Base-by-base conservation (phyloP, 371 early-diverging fungal species). In the Mucor piriformis region DNA sequence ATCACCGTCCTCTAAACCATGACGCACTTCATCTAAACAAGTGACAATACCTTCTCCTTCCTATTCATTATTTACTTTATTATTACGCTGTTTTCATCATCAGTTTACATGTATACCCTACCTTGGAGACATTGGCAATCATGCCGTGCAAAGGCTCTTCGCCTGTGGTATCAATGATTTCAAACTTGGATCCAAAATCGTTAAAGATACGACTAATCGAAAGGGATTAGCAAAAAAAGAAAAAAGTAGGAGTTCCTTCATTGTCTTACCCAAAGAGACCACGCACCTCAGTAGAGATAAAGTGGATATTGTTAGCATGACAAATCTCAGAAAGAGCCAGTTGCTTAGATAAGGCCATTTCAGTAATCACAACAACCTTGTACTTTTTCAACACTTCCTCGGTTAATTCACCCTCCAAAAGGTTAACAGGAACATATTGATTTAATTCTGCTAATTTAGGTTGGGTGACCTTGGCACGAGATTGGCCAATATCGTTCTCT, bases 1-100 rank as follows among this genome's bases (percentile, higher is more conserved):
- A 68, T 96, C 96, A 6, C 99, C 99, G 70, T 96, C 98, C 69
- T 95, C 96, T 16, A 99, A 81, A 20, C 96, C 96, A 72, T 99
- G 99, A 42, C 99, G 87, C 15, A 92, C 88, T 64, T 98, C 96
- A 67, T 99, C 99, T 64, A 98, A 77, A 70, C 95, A 95, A 15
- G 97, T 95, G 20, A 99, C 96, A 54, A 95, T 87, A 53, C 95
- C 94, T 50, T 96, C 93, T 18, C 70, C 65, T 24, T 94, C 94
- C 82, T 89, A 46, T 21, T 34, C 34, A 11, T 13, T 34, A 8
- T 34, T n/a, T n/a, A n/a, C n/a, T n/a, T n/a, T n/a, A n/a, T n/a
- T n/a, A n/a, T n/a, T n/a, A n/a, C n/a, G n/a, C n/a, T n/a, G n/a
- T 34, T 34, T 5, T 11, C 13, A 34, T 34, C 34, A 34, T 37